These are phyloP conservation scores for Agrostemma githago DNA, from an alignment of 148 eudicot genomes.

Conservation along the genomic window DNA sequence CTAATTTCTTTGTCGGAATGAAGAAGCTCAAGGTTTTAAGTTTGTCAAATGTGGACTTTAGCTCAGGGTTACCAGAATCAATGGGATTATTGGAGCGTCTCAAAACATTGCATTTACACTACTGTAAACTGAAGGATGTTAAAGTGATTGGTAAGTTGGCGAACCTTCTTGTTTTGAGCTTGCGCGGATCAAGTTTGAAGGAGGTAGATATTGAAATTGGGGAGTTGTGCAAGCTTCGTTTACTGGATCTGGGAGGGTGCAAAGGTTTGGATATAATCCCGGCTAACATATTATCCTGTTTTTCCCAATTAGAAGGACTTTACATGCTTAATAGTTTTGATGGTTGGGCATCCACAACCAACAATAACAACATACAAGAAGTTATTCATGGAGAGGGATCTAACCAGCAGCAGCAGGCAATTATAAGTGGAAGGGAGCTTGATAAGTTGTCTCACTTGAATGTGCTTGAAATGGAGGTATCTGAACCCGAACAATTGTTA, in stretches of 20 bases:
- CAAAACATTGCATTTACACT: conserved; percentile 11
- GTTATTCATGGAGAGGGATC: neutral
- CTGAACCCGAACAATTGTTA: neutral
- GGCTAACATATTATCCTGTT: conserved; percentile 1
- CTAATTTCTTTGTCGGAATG: conserved; percentile 2
- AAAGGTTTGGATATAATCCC: neutral
- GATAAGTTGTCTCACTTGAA: conserved; percentile 4
- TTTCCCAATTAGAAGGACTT: conserved; percentile 20
- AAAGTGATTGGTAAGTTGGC: conserved; percentile 1
- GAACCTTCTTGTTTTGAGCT: conserved; percentile 12
- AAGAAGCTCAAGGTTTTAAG: conserved; percentile 6
- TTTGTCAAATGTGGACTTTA: neutral
- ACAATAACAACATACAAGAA: no score
- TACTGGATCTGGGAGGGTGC: conserved; percentile 12
- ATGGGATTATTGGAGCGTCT: neutral
- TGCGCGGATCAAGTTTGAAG: neutral
- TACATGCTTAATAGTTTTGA: neutral
- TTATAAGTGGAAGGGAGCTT: conserved; percentile 4
- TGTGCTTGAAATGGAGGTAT: conserved; percentile 16
- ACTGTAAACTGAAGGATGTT: conserved; percentile 12
- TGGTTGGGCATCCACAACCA: neutral
- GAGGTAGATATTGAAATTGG: conserved; percentile 3
- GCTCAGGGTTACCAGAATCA: neutral
- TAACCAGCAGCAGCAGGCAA: neutral
- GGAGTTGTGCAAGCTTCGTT: conserved; percentile 10